Evolutionary conservation across 352 stramenopile species (phyloP), one percentile per base, ranked within the genome.

Genomic region (Phytophthora pluvialis): DNA sequence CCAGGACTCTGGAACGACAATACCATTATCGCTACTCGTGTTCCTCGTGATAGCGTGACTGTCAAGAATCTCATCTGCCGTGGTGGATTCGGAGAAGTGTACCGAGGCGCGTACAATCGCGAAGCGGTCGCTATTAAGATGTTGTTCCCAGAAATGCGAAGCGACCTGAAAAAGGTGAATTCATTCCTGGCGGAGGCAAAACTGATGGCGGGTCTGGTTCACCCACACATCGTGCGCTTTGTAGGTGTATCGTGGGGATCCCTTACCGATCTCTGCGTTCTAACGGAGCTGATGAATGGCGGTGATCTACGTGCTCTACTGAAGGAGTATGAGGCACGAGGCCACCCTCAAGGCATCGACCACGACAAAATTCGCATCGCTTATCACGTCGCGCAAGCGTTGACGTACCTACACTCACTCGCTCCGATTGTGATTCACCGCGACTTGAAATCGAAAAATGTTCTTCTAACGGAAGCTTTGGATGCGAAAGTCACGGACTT

Each of bases 141-240:
- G 60, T 21, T 66, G 40, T 53, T 66, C n/a, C 58, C 64, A 8
- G 60, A 65, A 18, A 60, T 55, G 29, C 36, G 47, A n/a, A 51
- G 42, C 35, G 65, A 70, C 25, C 63, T 73, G 52, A 65, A 69
- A 10, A 67, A 85, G 32, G 80, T 85, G 26, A 65, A 74, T 13
- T 47, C 59, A 7, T 81, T 87, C 40, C 49, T 81, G 18, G 53
- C 38, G 5, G 67, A 85, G 52, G 64, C 70, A 16, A 78, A 77
- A 50, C 40, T 81, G 12, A 80, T 87, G 67, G 67, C 72, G 1
- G 46, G 50, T 5, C 39, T 89, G 10, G 61, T 74, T 13, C 80
- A 90, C 49, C 63, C 72, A 5, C 64, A 76, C 29, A 79, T 90
- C 12, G 78, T 88, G 12, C 64, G 48, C 9, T 86, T 88, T 44